These are phyloP conservation scores for Penicillium corylophilum DNA, from an alignment of 2,329 filamentous ascomycete genomes.

Conservation along the genomic window DNA sequence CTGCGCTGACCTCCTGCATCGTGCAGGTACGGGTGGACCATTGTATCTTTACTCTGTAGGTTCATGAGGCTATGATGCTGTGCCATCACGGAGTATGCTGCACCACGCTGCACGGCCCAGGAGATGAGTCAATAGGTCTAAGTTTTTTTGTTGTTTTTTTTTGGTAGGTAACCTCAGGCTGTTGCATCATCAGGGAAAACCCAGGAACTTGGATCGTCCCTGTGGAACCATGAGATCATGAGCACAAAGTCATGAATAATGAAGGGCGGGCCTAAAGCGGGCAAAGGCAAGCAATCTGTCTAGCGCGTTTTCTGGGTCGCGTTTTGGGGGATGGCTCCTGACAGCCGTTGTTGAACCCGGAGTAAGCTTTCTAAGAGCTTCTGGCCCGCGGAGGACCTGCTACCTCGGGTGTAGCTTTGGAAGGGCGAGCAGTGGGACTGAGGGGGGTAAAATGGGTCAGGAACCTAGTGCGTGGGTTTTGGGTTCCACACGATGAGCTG, in stretches of 20 bases:
- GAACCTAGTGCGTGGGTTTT: background rate
- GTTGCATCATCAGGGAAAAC: background rate
- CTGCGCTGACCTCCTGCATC: conserved; percentile 6
- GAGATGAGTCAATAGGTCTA: background rate
- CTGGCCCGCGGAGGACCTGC: conserved; percentile 8
- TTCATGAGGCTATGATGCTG: background rate
- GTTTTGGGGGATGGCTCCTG: conserved; percentile 15
- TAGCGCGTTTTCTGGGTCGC: conserved; percentile 12
- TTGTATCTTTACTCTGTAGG: background rate
- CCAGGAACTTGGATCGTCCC: conserved; percentile 4
- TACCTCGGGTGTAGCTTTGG: conserved; percentile 5
- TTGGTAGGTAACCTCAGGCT: too few relatives aligned
- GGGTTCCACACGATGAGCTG: background rate
- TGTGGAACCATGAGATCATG: conserved; percentile 19
- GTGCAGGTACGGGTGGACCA: conserved; percentile 5
- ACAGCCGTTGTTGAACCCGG: conserved; percentile 22
- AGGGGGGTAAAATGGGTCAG: background rate
- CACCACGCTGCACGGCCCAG: background rate
- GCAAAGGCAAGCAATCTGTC: conserved; percentile 5
- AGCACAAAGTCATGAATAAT: background rate
- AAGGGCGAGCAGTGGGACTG: background rate
- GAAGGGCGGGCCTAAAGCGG: background rate
- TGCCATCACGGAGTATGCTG: background rate
- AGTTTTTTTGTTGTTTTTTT: background rate
- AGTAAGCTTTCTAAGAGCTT: conserved; percentile 14